Conservation (phyloP, 2,329 filamentous ascomycete genomes). For the Fusarium annulatum region DNA sequence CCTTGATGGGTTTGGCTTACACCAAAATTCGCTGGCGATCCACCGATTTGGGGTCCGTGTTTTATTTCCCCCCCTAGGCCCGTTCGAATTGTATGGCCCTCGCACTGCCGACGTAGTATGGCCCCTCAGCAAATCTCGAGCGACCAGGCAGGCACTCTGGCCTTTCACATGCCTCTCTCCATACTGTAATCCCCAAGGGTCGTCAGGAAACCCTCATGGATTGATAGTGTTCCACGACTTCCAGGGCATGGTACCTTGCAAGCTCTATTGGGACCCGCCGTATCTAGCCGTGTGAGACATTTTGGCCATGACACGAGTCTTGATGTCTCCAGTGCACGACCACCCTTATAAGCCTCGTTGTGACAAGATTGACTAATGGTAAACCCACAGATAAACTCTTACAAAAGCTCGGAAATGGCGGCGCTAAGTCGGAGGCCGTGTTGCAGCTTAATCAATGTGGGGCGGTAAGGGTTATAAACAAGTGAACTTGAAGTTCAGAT, state of each 20-base stretch:
- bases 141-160: constrained; percentile 10
- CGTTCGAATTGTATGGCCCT: constrained; percentile 18
- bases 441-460: constrained; percentile 28
- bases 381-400: constrained; percentile 14
- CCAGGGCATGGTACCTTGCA: constrained; percentile 30
- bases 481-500: constrained; percentile 3
- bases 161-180: not conserved
- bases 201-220: not conserved
- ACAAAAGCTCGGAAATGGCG: constrained; percentile 32
- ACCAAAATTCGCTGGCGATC: no score
- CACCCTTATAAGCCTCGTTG: constrained; percentile 34
- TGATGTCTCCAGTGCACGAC: constrained; percentile 22
- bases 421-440: constrained; percentile 35
- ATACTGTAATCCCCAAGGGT: not conserved
- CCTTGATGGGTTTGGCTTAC: no score
- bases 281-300: constrained; percentile 35
- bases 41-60: no score
- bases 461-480: constrained; percentile 17
- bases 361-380: constrained; percentile 10
- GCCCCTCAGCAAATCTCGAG: constrained; percentile 8
- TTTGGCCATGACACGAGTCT: constrained; percentile 16
- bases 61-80: not conserved
- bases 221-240: not conserved
- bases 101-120: constrained; percentile 10
- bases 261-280: constrained; percentile 22